Evolutionary conservation across 208 protist genomes (phyloP), one percentile per base, ranked within the genome.

Genomic region (Leptomonas pyrrhocoris): DNA sequence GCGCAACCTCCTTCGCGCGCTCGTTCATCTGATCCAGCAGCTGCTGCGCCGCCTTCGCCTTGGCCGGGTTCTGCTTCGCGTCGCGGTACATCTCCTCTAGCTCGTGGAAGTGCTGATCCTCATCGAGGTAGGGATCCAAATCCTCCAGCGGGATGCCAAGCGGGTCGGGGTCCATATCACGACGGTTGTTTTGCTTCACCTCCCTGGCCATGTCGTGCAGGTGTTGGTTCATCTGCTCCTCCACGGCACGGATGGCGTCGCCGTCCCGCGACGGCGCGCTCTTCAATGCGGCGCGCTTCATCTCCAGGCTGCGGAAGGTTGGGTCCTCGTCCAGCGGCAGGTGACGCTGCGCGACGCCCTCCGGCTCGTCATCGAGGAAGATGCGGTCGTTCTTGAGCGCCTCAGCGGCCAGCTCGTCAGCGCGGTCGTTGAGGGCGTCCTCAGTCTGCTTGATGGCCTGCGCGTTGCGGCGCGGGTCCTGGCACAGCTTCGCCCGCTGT

Each of bases 11-110:
- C 56, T 59, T 60, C 36, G 87, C 84, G 56, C 88, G 86, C 31
- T 93, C 84, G 68, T 92, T 90, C 74, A 94, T 80, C 77, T 91
- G 88, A 9, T 70, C 73, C 23, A 92, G 81, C 46, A 94, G 68
- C 74, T 92, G 79, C 30, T 69, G 64, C 23, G 83, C 81, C 54
- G 74, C 61, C 69, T 80, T 77, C 28, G 73, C 67, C 74, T 84
- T 89, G 34, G 61, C 25, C 25, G 85, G 73, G 54, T 86, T 86
- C 49, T 54, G 49, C 70, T 73, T 74, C 18, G 79, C 81, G 23
- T 94, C 85, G 48, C 83, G 81, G 74, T 92, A 92, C 72, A 78
- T 80, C 67, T 83, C 83, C 74, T 94, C 86, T 13, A 91, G 76
- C 61, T 92, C 80, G 70, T 78, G 78, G 68, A 94, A 92, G 30